Base-by-base conservation (phyloP, 23 red algal species). In the Pyropia haitanensis region DNA sequence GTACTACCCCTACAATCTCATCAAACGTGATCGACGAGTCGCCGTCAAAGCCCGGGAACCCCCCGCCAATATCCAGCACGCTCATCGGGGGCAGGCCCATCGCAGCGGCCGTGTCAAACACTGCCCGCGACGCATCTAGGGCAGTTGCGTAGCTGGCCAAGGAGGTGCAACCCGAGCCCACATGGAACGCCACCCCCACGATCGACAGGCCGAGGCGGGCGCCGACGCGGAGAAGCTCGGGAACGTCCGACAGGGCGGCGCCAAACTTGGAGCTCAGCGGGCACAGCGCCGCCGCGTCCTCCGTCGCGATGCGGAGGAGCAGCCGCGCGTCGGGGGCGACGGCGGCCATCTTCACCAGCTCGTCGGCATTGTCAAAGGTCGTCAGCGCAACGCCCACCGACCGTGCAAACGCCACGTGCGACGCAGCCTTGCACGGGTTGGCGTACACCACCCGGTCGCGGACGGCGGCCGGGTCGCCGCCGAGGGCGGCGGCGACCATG, bases 101-200 rank as follows among this genome's bases (percentile, higher is more conserved):
- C 21, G 51, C 23, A 14, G 53, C 49, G 1, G 82, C 90, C 22
- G 65, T 19, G 31, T 88, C 65, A 53, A 88, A 95, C n/a, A 88
- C 79, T 21, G 17, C 52, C 18, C 76, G 68, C 22, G 76, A 76
- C 24, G 67, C 67, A 28, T 83, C 51, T 20, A 95, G 75, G 0
- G 90, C 74, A 18, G 60, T 55, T 29, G 72, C 30, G 60, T 88
- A 95, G 15, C 82, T 61, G 22, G 75, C 16, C 28, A 80, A 69
- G 8, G 57, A 59, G 25, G 60, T 59, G 27, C 61, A 64, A 2
- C 82, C 90, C 12, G 80, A 87, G 27, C 90, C 90, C 3, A 95
- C 90, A 76, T 95, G 90, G 51, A 95, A 95, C 18, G 90, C 76
- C 24, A 95, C 90, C 19, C 90, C 90, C 31, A 85, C 78, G 46